These are phyloP conservation scores for Solanum peruvianum DNA, from an alignment of 257 asterid species.

Conservation along the genomic window DNA sequence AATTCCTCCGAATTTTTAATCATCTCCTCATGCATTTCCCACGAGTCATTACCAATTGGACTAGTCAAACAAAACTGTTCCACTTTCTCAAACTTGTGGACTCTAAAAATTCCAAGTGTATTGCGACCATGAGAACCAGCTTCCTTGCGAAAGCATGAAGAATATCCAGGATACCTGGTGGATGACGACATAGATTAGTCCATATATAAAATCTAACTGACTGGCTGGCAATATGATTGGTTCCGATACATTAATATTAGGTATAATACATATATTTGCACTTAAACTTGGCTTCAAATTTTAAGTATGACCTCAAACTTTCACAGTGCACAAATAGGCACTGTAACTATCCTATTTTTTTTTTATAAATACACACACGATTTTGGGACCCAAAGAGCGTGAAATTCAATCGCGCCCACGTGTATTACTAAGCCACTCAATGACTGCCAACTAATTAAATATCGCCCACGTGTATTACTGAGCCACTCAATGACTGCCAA, in stretches of 20 bases:
- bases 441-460: no score
- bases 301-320: no score
- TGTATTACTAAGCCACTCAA: no score
- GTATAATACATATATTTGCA: no score
- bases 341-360: no score
- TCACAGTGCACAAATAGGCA: no score
- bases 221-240: background rate
- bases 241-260: background rate
- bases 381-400: no score
- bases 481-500: no score
- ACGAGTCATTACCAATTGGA: conserved; percentile 67
- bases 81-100: conserved; percentile 86
- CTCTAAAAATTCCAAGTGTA: conserved; percentile 86
- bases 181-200: background rate
- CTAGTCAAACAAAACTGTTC: conserved; percentile 84
- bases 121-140: conserved; percentile 96
- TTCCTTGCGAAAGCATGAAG: conserved; percentile 88
- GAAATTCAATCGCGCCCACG: no score
- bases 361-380: no score
- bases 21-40: conserved; percentile 97
- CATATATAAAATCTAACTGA: background rate
- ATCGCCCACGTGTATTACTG: no score
- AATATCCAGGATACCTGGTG: conserved; percentile 79
- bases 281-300: no score
- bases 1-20: conserved; percentile 79